Conservation (phyloP, 176 grass and related monocot species). For the Aechmea fasciata region DNA sequence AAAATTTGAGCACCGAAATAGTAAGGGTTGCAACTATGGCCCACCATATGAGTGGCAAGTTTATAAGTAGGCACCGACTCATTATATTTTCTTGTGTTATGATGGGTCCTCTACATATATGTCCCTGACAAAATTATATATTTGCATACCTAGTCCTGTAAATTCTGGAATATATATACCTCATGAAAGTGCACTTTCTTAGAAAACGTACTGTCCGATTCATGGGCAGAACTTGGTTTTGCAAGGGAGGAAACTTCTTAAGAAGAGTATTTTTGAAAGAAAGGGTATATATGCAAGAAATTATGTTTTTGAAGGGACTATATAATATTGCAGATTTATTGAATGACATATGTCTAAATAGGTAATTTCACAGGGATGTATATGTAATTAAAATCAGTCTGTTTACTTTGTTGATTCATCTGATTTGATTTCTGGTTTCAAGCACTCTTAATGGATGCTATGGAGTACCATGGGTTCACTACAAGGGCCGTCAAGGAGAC, state of each 20-base stretch:
- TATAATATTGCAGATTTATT: too few relatives aligned
- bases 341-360: too few relatives aligned
- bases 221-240: not conserved
- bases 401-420: not conserved
- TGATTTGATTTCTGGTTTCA: constrained; percentile 8
- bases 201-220: too few relatives aligned
- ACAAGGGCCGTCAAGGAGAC: constrained; percentile 95
- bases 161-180: too few relatives aligned
- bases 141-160: too few relatives aligned
- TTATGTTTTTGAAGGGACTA: too few relatives aligned
- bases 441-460: constrained; percentile 88
- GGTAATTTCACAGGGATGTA: too few relatives aligned
- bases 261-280: too few relatives aligned
- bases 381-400: not conserved
- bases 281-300: too few relatives aligned
- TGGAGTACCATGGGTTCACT: constrained; percentile 87
- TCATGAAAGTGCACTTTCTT: too few relatives aligned
- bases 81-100: constrained; percentile 4
- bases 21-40: constrained; percentile 94
- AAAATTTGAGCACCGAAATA: constrained; percentile 97
- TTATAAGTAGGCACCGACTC: constrained; percentile 56
- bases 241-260: not conserved
- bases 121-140: not conserved
- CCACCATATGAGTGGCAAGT: constrained; percentile 99
- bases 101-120: not conserved